Evolutionary conservation across 2,329 filamentous ascomycete species (phyloP).

Genomic region (Helotiales sp.): DNA sequence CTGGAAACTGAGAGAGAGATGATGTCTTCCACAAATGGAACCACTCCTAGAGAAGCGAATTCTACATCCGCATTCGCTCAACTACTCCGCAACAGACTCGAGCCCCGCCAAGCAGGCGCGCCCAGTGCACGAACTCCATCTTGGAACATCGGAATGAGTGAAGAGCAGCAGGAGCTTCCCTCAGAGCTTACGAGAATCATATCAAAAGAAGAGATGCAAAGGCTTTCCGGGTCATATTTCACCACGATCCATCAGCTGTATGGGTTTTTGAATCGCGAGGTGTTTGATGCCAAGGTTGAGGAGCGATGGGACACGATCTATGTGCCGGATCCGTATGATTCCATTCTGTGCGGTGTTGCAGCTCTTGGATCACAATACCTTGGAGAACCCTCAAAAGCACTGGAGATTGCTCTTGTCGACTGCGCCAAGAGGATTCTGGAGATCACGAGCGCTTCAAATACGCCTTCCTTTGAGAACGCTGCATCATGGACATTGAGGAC

Average conservation of each 20-base stretch:
- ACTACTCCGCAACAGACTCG: constrained; percentile 5
- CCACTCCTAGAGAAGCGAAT: constrained; percentile 9
- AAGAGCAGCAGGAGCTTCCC: constrained; percentile 12
- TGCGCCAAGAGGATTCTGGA: constrained; percentile 16
- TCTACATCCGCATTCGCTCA: constrained; percentile 9
- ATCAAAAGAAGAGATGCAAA: constrained; percentile 10
- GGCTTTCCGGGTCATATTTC: constrained; percentile 9
- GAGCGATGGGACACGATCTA: constrained; percentile 14
- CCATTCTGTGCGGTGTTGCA: constrained; percentile 13
- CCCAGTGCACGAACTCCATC: neutral
- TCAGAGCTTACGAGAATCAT: constrained; percentile 10
- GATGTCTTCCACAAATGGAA: neutral
- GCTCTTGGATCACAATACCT: constrained; percentile 15
- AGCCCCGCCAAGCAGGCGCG: constrained; percentile 8
- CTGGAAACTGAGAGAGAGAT: neutral
- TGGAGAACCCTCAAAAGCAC: constrained; percentile 3
- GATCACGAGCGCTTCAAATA: constrained; percentile 14
- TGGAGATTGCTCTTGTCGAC: constrained; percentile 6
- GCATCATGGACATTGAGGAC: constrained; percentile 9
- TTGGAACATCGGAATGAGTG: constrained; percentile 15
- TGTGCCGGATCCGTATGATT: constrained; percentile 12
- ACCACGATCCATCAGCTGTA: constrained; percentile 11
- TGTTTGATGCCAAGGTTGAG: constrained; percentile 12
- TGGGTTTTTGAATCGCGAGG: constrained; percentile 11
- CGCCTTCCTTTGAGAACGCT: constrained; percentile 11